A percentile compares a stretch with the other conserved stretches of the same genome.
phyloP scores from a whole-genome alignment of 768 basidiomycete species.

The Hygrocybe coccinea region DNA sequence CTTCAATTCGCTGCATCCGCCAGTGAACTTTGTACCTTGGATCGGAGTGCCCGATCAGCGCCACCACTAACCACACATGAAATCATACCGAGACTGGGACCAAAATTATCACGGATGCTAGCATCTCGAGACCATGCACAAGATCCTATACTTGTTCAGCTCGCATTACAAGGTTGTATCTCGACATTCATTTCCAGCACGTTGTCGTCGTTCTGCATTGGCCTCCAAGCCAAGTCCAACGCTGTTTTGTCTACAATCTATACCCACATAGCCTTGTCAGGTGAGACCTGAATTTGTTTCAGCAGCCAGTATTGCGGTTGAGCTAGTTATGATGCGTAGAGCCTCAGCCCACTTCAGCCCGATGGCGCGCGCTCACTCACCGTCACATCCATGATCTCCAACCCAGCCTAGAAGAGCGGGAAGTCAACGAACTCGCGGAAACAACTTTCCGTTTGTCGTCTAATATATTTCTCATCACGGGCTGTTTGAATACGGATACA shows the following conservation, averaged over 20 bases:
- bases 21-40: constrained; percentile 60
- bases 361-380: constrained; percentile 74
- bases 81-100: constrained; percentile 59
- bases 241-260: constrained; percentile 59
- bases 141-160: constrained; percentile 71
- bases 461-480: constrained; percentile 62
- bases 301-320: neutral
- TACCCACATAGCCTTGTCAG: constrained; percentile 49
- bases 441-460: constrained; percentile 69
- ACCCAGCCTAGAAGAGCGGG: constrained; percentile 60
- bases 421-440: constrained; percentile 67
- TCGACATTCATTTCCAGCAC: constrained; percentile 63
- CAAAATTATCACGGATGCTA: constrained; percentile 55
- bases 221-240: constrained; percentile 67
- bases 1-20: constrained; percentile 75
- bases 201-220: constrained; percentile 67
- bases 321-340: constrained; percentile 36
- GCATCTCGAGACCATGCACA: constrained; percentile 63
- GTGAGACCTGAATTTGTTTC: constrained; percentile 29
- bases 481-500: constrained; percentile 30
- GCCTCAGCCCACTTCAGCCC: constrained; percentile 71
- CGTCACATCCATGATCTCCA: constrained; percentile 62
- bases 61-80: constrained; percentile 48
- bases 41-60: constrained; percentile 32
- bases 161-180: constrained; percentile 69